These are phyloP conservation scores for Xerophyta viscosa DNA, from an alignment of 106 monocot species.

Conservation along the genomic window DNA sequence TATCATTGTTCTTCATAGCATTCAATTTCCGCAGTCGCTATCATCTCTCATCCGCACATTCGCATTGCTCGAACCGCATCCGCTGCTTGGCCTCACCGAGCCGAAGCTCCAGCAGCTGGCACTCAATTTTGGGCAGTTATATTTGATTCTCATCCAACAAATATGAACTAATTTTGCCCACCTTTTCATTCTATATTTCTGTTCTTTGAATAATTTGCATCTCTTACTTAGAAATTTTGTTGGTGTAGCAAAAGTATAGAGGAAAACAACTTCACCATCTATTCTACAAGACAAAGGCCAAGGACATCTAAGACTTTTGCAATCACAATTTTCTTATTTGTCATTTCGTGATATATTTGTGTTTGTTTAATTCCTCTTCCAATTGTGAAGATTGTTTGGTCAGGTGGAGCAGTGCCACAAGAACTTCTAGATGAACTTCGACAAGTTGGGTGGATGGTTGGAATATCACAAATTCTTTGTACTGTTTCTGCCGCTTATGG, in stretches of 20 bases:
- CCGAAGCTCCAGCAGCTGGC: conserved; percentile 78
- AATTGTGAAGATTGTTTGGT: background rate
- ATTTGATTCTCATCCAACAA: background rate
- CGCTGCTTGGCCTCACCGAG: conserved; percentile 82
- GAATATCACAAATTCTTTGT: conserved; percentile 67
- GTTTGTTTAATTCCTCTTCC: background rate
- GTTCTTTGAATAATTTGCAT: background rate
- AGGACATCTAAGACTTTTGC: conserved; percentile 68
- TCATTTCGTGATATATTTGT: background rate
- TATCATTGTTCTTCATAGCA: no score
- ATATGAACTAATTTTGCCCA: background rate
- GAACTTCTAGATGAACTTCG: conserved; percentile 52
- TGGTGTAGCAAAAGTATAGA: conserved; percentile 76
- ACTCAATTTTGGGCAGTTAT: conserved; percentile 63
- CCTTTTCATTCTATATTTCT: background rate
- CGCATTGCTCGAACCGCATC: conserved; percentile 27
- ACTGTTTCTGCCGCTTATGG: conserved; percentile 59
- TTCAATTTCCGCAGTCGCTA: conserved; percentile 21
- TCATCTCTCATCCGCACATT: conserved; percentile 3
- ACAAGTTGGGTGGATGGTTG: conserved; percentile 75
- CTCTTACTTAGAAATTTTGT: background rate
- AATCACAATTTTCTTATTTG: conserved; percentile 25
- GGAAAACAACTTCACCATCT: conserved; percentile 90
- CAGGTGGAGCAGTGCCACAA: conserved; percentile 63
- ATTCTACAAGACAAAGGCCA: conserved; percentile 81